Conservation (phyloP, 768 basidiomycete genomes). For the Cystofilobasidium capitatum region DNA sequence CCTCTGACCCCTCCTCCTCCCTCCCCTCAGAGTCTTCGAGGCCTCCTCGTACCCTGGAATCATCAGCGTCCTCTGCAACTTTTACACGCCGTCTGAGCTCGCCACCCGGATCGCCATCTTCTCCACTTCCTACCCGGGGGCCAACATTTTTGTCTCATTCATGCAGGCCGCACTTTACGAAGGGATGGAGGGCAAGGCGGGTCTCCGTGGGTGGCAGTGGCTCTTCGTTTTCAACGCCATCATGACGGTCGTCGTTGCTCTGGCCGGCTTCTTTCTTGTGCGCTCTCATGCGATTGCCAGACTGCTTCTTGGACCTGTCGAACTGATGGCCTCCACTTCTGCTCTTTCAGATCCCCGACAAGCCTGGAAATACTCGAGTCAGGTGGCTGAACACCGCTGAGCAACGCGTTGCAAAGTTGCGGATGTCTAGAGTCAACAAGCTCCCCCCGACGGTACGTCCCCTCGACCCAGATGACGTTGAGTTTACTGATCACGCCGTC, state of each 20-base stretch:
- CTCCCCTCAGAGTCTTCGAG: constrained; percentile 14
- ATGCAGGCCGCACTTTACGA: constrained; percentile 31
- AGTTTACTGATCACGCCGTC: neutral
- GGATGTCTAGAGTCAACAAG: constrained; percentile 28
- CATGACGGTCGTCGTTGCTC: constrained; percentile 30
- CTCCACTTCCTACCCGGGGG: constrained; percentile 28
- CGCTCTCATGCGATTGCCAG: neutral
- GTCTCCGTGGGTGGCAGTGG: constrained; percentile 29
- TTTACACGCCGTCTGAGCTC: constrained; percentile 29
- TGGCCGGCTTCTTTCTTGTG: constrained; percentile 7
- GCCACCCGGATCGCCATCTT: constrained; percentile 30
- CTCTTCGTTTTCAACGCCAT: constrained; percentile 28
- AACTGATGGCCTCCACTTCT: neutral
- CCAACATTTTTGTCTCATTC: constrained; percentile 29
- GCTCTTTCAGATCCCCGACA: constrained; percentile 16
- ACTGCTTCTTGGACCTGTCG: too few relatives aligned
- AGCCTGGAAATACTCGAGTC: constrained; percentile 28
- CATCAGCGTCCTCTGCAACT: constrained; percentile 19
- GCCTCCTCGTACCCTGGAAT: constrained; percentile 32
- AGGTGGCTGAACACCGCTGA: constrained; percentile 30
- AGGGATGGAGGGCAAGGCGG: constrained; percentile 29
- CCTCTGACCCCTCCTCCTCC: too few relatives aligned
- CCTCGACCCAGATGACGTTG: too few relatives aligned
- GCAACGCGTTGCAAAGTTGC: constrained; percentile 23
- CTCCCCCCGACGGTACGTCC: constrained; percentile 25